Conservation (phyloP, 148 eudicot genomes). For the Euryodendron excelsum region DNA sequence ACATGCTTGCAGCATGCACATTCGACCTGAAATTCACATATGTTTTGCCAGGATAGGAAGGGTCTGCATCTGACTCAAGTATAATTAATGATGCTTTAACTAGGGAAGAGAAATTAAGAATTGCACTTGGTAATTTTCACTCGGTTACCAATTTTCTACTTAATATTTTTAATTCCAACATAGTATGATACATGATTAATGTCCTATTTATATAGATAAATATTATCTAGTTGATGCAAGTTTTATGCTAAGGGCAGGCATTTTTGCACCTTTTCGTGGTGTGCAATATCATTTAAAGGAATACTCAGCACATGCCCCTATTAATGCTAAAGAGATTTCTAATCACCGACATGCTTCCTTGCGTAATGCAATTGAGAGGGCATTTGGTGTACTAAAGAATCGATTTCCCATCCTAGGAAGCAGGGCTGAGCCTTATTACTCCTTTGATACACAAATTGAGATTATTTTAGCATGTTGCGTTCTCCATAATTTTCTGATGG, state of each 20-base stretch:
- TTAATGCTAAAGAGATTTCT: conserved; percentile 5
- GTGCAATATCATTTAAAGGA: conserved; percentile 12
- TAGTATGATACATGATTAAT: too few relatives aligned
- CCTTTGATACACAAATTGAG: not conserved
- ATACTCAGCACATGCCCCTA: not conserved
- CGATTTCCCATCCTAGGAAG: conserved; percentile 11
- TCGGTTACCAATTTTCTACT: too few relatives aligned
- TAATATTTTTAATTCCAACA: too few relatives aligned
- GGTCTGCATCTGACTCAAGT: not conserved
- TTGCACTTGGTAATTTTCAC: too few relatives aligned
- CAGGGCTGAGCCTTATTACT: not conserved
- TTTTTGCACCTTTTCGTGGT: conserved; percentile 5
- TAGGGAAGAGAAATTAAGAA: not conserved
- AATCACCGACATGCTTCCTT: conserved; percentile 14
- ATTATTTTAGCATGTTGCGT: conserved; percentile 10
- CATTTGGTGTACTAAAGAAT: conserved; percentile 5
- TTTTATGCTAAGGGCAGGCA: not conserved
- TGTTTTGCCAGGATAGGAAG: not conserved
- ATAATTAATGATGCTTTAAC: not conserved
- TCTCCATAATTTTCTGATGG: conserved; percentile 10
- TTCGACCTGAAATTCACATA: conserved; percentile 13
- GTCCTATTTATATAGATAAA: too few relatives aligned
- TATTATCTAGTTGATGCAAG: too few relatives aligned
- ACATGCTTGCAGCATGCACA: conserved; percentile 5
- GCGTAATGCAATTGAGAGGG: not conserved